Evolutionary conservation across 768 basidiomycete species (phyloP).

Genomic region (Candolleomyces aberdarensis): DNA sequence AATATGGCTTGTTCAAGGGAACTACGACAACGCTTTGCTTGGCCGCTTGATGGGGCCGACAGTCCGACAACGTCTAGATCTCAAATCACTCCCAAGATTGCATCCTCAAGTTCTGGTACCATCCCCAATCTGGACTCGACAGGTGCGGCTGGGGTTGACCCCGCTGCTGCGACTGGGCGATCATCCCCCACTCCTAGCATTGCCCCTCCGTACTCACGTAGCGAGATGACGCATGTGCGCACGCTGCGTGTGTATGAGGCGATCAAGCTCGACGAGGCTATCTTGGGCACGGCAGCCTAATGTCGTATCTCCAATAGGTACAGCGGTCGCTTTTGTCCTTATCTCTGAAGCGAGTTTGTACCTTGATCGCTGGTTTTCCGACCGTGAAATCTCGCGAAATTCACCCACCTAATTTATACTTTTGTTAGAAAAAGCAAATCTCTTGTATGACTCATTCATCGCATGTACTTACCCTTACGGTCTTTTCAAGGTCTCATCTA

Average conservation of each 20-base stretch:
- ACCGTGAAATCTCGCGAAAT: no score
- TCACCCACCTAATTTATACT: no score
- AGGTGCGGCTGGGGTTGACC: background rate
- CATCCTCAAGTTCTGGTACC: background rate
- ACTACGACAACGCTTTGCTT: constrained; percentile 22
- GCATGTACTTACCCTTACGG: no score
- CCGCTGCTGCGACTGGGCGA: background rate
- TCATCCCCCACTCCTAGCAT: constrained; percentile 2
- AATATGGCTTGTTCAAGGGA: constrained; percentile 14
- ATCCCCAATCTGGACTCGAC: background rate
- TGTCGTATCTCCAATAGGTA: background rate
- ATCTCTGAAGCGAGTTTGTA: no score
- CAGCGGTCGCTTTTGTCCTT: no score
- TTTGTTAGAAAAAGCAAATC: no score
- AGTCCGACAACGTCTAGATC: background rate
- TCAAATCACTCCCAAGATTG: constrained; percentile 8
- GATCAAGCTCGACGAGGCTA: constrained; percentile 34
- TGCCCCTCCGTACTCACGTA: constrained; percentile 21
- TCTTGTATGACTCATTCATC: no score
- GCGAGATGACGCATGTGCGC: constrained; percentile 51
- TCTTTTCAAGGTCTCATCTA: no score
- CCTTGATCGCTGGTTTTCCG: no score
- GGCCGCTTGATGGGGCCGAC: constrained; percentile 14
- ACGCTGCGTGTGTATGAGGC: constrained; percentile 53
- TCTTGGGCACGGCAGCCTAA: constrained; percentile 18